Evolutionary conservation across 495 filamentous ascomycete genomes (phyloP).

Genomic region (Rhizodiscina lignyota): DNA sequence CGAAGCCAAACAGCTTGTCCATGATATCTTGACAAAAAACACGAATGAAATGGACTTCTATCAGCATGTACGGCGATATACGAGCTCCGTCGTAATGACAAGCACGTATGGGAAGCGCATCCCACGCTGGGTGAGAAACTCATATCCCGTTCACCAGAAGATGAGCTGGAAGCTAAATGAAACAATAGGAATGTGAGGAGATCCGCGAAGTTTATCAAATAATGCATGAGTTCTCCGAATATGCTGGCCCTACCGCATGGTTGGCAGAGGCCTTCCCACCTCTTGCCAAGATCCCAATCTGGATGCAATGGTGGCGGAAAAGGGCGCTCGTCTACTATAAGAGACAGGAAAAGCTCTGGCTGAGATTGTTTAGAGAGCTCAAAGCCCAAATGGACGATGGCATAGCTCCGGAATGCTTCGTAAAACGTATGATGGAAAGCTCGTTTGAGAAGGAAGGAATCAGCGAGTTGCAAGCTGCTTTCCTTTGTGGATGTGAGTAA

Average conservation of each 20-base stretch:
- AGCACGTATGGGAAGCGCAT: constrained; percentile 14
- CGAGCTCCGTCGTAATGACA: constrained; percentile 13
- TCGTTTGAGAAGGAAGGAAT: constrained; percentile 8
- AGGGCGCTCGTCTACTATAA: constrained; percentile 4
- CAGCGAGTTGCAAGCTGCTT: constrained; percentile 11
- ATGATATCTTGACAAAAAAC: constrained; percentile 7
- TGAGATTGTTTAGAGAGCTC: constrained; percentile 4
- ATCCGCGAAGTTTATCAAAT: constrained; percentile 10
- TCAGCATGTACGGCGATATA: constrained; percentile 11
- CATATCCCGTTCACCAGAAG: background rate
- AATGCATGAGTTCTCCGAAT: constrained; percentile 10
- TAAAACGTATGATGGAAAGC: constrained; percentile 10
- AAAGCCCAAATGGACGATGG: constrained; percentile 7
- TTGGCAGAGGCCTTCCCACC: constrained; percentile 9
- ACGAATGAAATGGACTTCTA: constrained; percentile 4
- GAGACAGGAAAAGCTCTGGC: constrained; percentile 10
- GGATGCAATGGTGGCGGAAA: constrained; percentile 11
- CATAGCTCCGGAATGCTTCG: constrained; percentile 14
- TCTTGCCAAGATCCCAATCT: constrained; percentile 4
- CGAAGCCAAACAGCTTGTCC: constrained; percentile 8
- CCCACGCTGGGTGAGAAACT: constrained; percentile 7
- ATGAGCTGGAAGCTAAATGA: background rate
- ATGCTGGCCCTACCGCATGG: constrained; percentile 7
- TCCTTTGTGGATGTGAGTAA: constrained; percentile 8
- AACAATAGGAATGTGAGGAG: constrained; percentile 8